Percentiles rank a stretch among this genome's conserved stretches.
Conservation (phyloP, 371 early-diverging fungal genomes). For the Saksenaea oblongispora region DNA sequence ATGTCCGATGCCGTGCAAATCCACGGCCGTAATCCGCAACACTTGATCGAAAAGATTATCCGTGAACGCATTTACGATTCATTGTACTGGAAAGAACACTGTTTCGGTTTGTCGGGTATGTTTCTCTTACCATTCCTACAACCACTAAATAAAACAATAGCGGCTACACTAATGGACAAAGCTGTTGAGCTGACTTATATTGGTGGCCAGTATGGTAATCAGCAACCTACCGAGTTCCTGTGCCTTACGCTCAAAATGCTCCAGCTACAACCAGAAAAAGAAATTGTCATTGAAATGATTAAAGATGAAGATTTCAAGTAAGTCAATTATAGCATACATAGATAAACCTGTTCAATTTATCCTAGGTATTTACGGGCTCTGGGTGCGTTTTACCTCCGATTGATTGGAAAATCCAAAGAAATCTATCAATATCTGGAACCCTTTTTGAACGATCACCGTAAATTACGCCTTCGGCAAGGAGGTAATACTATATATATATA, state of each 20-base stretch:
- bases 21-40: conserved; percentile 91
- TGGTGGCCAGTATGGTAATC: conserved; percentile 87
- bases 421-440: conserved; percentile 89
- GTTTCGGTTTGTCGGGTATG: conserved; percentile 89
- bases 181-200: conserved; percentile 78
- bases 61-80: conserved; percentile 89
- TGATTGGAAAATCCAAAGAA: conserved; percentile 76
- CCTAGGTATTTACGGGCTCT: conserved; percentile 83
- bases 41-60: conserved; percentile 91
- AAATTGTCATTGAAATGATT: conserved; percentile 82
- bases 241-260: conserved; percentile 88
- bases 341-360: neutral
- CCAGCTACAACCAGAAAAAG: conserved; percentile 87
- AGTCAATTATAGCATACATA: neutral
- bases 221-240: conserved; percentile 89
- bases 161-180: conserved; percentile 88
- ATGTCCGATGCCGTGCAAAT: conserved; percentile 67
- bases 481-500: too few relatives aligned
- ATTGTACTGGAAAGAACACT: conserved; percentile 94
- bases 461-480: conserved; percentile 67
- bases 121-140: neutral
- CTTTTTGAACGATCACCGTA: conserved; percentile 82
- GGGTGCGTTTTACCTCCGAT: conserved; percentile 85
- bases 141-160: conserved; percentile 30
- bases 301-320: conserved; percentile 79